Base-by-base conservation (phyloP, 2,329 filamentous ascomycete species). In the Xylaria sp. region DNA sequence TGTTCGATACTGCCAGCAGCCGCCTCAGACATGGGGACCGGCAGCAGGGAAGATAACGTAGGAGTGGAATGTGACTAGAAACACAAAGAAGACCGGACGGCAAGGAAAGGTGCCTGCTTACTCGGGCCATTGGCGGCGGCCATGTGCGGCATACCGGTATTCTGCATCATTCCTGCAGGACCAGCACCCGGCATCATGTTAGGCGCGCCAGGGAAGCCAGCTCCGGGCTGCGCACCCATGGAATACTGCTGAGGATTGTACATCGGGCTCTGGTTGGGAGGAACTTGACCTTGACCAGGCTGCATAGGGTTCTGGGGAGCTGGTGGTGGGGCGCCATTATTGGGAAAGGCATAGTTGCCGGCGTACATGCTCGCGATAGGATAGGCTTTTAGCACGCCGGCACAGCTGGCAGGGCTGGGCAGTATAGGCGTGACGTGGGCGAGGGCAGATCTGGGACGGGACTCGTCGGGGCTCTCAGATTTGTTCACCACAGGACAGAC, bases 141-240 rank as follows among this genome's bases (percentile, higher is more conserved):
- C 80, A 85, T 84, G 68, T 81, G 80, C 60, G 77, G 78, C 80
- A 85, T 83, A 67, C 73, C 78, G 63, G 80, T 71, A 68, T 79
- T 84, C 72, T 82, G 83, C 83, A 87, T 86, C 82, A 87, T 85
- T 66, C 78, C 81, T 71, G 75, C 77, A 72, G 78, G 76, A 39
- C 77, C 79, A 59, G 71, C 71, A 60, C 74, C 76, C 45, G 75
- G 72, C 76, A 83, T 83, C 79, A 85, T 82, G 71, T 80, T 82
- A 48, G 77, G 77, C 60, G 74, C 78, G 44, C 76, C 76, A 45
- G 75, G 75, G 63, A 82, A 84, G 58, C 72, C 74, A 56, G 60
- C 59, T 48, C 60, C 63, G 39, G 67, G 59, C 66, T 83, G 81
- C 52, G 75, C 72, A 49, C 72, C 74, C 79, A 85, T 83, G 64